Evolutionary conservation across 208 protist genomes (phyloP).

Genomic region (Wallacemonas sp.): DNA sequence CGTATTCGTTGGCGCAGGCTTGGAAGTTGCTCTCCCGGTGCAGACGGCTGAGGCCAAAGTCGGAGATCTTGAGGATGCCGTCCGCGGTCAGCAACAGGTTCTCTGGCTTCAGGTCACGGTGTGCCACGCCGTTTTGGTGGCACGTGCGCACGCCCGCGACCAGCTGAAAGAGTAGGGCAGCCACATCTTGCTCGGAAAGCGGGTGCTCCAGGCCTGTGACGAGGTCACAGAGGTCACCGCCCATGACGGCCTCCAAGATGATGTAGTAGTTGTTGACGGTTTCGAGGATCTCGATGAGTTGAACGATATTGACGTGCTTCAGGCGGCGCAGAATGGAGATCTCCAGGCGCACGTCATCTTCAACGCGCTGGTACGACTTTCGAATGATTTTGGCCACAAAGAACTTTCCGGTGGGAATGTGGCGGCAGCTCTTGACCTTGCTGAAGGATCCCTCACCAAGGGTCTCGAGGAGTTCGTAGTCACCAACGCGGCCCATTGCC

Average conservation of each 20-base stretch:
- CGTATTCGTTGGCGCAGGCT: constrained; percentile 62
- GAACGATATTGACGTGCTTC: constrained; percentile 82
- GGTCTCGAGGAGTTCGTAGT: constrained; percentile 85
- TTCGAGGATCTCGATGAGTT: constrained; percentile 84
- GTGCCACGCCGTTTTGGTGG: constrained; percentile 85
- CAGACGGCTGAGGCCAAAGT: constrained; percentile 89
- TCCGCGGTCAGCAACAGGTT: constrained; percentile 88
- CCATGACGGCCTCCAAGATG: constrained; percentile 83
- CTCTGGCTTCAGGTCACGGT: constrained; percentile 95
- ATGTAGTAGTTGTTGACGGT: constrained; percentile 89
- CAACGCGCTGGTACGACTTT: constrained; percentile 66
- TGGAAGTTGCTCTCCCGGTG: constrained; percentile 72
- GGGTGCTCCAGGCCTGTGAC: constrained; percentile 54
- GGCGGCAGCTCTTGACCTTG: constrained; percentile 78
- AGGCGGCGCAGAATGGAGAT: constrained; percentile 83
- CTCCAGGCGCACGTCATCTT: constrained; percentile 75
- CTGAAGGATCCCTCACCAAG: constrained; percentile 77
- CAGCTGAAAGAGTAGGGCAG: constrained; percentile 74
- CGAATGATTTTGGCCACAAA: constrained; percentile 87
- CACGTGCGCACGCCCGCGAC: constrained; percentile 69
- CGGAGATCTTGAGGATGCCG: constrained; percentile 82
- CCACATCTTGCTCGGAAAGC: constrained; percentile 65
- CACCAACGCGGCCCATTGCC: constrained; percentile 71
- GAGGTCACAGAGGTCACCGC: constrained; percentile 83
- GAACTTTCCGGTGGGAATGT: constrained; percentile 64